Evolutionary conservation across 2,329 filamentous ascomycete genomes (phyloP).

Genomic region (Aspergillus puulaauensis): DNA sequence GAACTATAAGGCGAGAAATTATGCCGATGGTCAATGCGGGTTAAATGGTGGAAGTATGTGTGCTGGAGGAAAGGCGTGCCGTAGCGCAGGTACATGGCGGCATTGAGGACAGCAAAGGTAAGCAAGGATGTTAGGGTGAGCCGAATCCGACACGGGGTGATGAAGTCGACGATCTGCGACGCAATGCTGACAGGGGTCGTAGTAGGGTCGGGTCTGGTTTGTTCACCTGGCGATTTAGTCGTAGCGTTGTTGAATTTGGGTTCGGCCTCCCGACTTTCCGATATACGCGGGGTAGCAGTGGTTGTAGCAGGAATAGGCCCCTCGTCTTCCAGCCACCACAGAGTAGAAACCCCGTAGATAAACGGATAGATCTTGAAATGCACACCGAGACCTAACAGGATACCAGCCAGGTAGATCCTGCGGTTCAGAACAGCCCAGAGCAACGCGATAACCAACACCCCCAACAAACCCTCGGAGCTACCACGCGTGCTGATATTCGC

Average conservation of each 20-base stretch:
- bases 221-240: not conserved
- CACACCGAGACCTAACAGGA: constrained; percentile 77
- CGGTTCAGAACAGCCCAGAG: constrained; percentile 75
- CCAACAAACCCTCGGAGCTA: constrained; percentile 87
- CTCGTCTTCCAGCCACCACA: constrained; percentile 41
- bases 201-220: not conserved
- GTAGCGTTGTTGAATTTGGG: not conserved
- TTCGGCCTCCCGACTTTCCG: constrained; percentile 6
- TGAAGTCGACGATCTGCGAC: constrained; percentile 27
- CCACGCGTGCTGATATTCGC: constrained; percentile 94
- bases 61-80: constrained; percentile 79
- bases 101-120: constrained; percentile 73
- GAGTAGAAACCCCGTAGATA: constrained; percentile 71
- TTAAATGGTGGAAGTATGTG: constrained; percentile 90
- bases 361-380: constrained; percentile 99
- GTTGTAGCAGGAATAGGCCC: too few species aligned
- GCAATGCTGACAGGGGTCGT: constrained; percentile 7
- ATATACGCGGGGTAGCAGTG: not conserved
- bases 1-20: constrained; percentile 98
- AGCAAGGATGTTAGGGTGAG: constrained; percentile 60
- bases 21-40: constrained; percentile 91
- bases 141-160: constrained; percentile 39
- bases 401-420: constrained; percentile 65
- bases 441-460: constrained; percentile 77
- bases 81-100: constrained; percentile 76